A percentile compares a stretch with the other conserved stretches of the same genome.
phyloP scores from a whole-genome alignment of 768 basidiomycete species.

The Strobilomyces echinocephalus region DNA sequence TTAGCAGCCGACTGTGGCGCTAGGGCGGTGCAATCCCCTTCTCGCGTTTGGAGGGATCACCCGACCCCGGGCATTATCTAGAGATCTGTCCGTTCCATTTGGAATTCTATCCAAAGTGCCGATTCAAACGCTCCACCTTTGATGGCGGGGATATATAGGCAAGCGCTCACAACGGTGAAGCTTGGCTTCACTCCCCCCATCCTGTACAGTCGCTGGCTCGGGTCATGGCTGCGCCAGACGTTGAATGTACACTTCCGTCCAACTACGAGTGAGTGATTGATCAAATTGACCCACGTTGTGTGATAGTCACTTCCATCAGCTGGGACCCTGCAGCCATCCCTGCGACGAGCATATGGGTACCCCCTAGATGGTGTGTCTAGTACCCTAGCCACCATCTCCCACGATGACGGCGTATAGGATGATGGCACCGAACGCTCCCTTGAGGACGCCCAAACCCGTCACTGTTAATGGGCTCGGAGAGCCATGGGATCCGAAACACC shows the following conservation, averaged over 20 bases:
- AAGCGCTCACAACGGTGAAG: too few relatives aligned
- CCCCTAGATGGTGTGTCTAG: slow-evolving; percentile 21
- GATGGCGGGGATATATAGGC: neutral
- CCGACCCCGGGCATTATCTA: too few relatives aligned
- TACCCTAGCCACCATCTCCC: neutral
- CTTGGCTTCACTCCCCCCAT: neutral
- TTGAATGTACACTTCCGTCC: slow-evolving; percentile 13
- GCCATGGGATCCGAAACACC: slow-evolving; percentile 16
- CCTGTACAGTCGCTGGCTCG: neutral
- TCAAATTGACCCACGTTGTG: neutral
- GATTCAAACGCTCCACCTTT: neutral
- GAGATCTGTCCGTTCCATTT: neutral
- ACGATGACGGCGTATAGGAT: slow-evolving; percentile 13
- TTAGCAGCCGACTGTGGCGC: too few relatives aligned
- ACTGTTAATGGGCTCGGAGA: slow-evolving; percentile 23
- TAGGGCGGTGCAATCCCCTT: too few relatives aligned
- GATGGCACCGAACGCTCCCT: slow-evolving; percentile 8
- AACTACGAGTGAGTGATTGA: slow-evolving; percentile 15
- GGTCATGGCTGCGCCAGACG: slow-evolving; percentile 21
- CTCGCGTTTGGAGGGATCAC: neutral
- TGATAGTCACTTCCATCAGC: slow-evolving; percentile 4
- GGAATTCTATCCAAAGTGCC: neutral
- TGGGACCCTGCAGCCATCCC: slow-evolving; percentile 25
- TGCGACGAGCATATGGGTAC: slow-evolving; percentile 23
- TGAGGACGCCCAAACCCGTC: neutral